phyloP scores from a whole-genome alignment of 2,329 filamentous ascomycete genomes.

The Dendryphion nanum region DNA sequence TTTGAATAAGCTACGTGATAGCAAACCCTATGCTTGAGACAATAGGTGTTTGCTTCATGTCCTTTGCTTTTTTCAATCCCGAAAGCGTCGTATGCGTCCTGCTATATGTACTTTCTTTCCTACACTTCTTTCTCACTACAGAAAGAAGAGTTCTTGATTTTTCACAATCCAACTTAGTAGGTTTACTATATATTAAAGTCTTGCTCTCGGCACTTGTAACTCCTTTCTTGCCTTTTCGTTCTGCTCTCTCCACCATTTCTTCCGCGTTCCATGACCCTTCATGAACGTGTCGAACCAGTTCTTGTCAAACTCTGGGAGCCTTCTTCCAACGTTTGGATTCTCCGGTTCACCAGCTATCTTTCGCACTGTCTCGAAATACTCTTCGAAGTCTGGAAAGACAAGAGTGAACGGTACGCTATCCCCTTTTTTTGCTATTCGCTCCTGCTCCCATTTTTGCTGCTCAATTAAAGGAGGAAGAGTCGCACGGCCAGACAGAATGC shows the following conservation, averaged over 20 bases:
- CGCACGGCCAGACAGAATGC: constrained; percentile 56
- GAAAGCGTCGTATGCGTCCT: too few species aligned
- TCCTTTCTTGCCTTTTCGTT: constrained; percentile 38
- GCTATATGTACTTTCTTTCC: too few species aligned
- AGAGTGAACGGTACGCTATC: constrained; percentile 58
- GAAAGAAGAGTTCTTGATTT: too few species aligned
- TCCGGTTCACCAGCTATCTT: constrained; percentile 49
- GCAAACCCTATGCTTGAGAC: too few species aligned
- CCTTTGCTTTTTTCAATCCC: too few species aligned
- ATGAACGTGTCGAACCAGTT: constrained; percentile 54
- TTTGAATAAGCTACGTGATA: too few species aligned
- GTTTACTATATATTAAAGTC: too few species aligned
- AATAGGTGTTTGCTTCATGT: too few species aligned
- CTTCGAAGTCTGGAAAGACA: constrained; percentile 61
- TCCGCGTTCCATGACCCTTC: constrained; percentile 55
- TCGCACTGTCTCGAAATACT: constrained; percentile 61
- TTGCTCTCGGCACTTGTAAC: not conserved
- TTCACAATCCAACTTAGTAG: too few species aligned
- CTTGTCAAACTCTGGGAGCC: constrained; percentile 41
- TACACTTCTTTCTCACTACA: too few species aligned
- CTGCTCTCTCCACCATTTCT: constrained; percentile 56
- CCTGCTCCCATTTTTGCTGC: constrained; percentile 57
- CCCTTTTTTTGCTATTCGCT: constrained; percentile 53
- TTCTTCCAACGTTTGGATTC: constrained; percentile 45
- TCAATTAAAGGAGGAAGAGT: constrained; percentile 50